A percentile compares a stretch with the other conserved stretches of the same genome.
Conservation (phyloP, 2,329 filamentous ascomycete species). For the Colletotrichum sp. region DNA sequence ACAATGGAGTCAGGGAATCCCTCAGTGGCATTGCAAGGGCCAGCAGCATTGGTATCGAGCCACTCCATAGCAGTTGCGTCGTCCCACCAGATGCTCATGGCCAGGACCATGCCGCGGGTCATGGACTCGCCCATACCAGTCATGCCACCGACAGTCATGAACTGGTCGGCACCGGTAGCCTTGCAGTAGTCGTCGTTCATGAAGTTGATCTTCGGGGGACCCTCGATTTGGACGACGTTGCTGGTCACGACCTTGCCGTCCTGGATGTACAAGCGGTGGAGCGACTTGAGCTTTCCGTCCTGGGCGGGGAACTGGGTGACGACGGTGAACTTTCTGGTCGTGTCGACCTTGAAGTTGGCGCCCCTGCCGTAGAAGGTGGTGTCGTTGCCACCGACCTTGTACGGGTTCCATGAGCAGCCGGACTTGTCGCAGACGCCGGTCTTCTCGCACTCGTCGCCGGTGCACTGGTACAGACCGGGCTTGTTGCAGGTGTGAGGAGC, state of each 20-base stretch:
- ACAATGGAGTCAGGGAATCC: constrained; percentile 56
- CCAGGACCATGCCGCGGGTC: constrained; percentile 55
- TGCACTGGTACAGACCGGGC: constrained; percentile 45
- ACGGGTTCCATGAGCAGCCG: constrained; percentile 43
- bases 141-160: constrained; percentile 39
- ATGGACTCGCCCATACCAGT: constrained; percentile 48
- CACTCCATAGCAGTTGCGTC: constrained; percentile 59
- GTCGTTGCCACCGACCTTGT: constrained; percentile 29
- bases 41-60: constrained; percentile 55
- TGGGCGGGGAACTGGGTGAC: constrained; percentile 47
- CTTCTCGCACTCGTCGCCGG: constrained; percentile 27
- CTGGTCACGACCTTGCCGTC: constrained; percentile 49
- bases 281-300: constrained; percentile 42
- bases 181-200: constrained; percentile 31
- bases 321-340: constrained; percentile 34
- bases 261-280: constrained; percentile 55
- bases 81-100: constrained; percentile 62
- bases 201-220: constrained; percentile 27
- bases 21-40: constrained; percentile 59
- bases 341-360: constrained; percentile 27
- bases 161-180: constrained; percentile 26
- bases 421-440: constrained; percentile 39
- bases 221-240: constrained; percentile 29
- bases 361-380: constrained; percentile 25
- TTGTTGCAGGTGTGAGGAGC: constrained; percentile 64